Base-by-base conservation (phyloP, 495 filamentous ascomycete genomes). In the Xylaria sp. region DNA sequence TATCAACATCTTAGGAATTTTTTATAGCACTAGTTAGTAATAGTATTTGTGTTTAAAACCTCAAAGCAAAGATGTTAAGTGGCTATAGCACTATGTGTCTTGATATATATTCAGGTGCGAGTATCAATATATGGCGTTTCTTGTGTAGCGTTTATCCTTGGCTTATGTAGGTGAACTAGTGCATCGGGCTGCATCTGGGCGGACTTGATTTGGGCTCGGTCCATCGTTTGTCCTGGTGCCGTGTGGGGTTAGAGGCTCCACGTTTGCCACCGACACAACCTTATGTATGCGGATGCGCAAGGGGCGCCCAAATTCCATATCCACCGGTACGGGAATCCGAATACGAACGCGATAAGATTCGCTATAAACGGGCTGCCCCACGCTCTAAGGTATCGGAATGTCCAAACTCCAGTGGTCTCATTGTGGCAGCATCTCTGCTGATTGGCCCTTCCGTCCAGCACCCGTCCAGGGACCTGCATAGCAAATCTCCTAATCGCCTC, bases 341-440 rank as follows among this genome's bases (percentile, higher is more conserved):
- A 73, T 73, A 73, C 71, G 71, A 73, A 70, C 61, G 71, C 66
- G 67, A 64, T 58, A 29, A 40, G 55, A 62, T 63, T 57, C 24
- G 29, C 65, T 33, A 63, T 29, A 29, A 19, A 37, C 17, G 31
- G n/a, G 50, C 62, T 41, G 59, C 59, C 67, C 57, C 61, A 53
- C 68, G 52, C 11, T 31, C 68, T 44, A 24, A 19, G 14, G 14
- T 5, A 37, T 5, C 69, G 78, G 74, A 73, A 79, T 40, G 66
- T 71, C 72, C 50, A 75, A 68, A 75, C 71, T 76, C 73, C 73
- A 64, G 76, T 80, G 76, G 76, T 61, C 68, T 80, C 75, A 80
- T 80, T 66, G 71, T 78, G 73, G 72, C 75, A 74, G 75, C 75
- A 79, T 68, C 63, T 62, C 43, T 53, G 61, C 66, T 79, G 77